Evolutionary conservation across 2,329 filamentous ascomycete species (phyloP), one percentile per base, ranked within the genome.

Genomic region (Curvularia sp.): DNA sequence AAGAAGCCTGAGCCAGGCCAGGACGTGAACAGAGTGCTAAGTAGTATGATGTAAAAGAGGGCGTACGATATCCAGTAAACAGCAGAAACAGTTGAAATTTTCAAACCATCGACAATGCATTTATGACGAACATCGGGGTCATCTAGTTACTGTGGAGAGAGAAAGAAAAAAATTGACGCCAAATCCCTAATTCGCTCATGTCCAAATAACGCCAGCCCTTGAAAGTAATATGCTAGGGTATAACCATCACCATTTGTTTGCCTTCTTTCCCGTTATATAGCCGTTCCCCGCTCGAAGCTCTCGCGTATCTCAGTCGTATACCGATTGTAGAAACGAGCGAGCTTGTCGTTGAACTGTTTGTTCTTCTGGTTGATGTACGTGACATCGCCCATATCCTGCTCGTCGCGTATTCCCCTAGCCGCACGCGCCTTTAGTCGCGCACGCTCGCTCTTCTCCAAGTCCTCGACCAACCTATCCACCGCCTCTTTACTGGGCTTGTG

Each of bases 311-410:
- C 95, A 30, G 91, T 88, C 45, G 95, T 99, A 79, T 99, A 99
- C 83, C 97, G 96, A 81, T 99, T 95, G 80, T 99, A 99, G 81
- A 98, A 99, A 66, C 95, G 85, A 53, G 90, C 84, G 78, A 99
- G 82, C 82, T 99, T 98, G 82, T 96, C 89, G 87, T 99, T 99
- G 83, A 99, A 99, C 84, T 97, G 93, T 84, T 98, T 98, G 84
- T 99, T 99, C 74, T 99, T 97, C 80, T 97, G 93, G 80, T 99
- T 99, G 86, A 99, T 99, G 80, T 97, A 98, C 7, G 94, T 98
- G 70, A 98, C 91, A 78, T 99, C 95, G 27, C 87, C 89, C 47
- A 93, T 91, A 63, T 96, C 93, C 56, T 71, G 65, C 57, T 93
- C 92, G 62, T 81, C 78, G 75, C 88, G 86, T 12, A 87, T 86